Base-by-base conservation (phyloP, 352 stramenopile species). In the Pythium guiyangense region DNA sequence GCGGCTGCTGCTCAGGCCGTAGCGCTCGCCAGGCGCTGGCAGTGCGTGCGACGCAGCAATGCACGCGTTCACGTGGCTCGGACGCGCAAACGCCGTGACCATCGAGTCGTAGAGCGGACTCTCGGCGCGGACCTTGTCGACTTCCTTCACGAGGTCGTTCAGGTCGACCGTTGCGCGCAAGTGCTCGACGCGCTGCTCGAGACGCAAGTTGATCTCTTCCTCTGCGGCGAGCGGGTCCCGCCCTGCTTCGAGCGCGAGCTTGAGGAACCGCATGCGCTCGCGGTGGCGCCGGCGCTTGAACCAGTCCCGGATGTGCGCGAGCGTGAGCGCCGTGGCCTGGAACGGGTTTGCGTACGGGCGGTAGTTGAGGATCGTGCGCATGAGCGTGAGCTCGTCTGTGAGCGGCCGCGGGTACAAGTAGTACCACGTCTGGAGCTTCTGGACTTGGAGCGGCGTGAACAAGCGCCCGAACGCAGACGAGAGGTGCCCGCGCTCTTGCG, bases 391-490 rank as follows among this genome's bases (percentile, higher is more conserved):
- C 59, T 94, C 84, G 54, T 94, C 84, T 0, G 79, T 73, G 9
- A 94, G 48, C 37, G 84, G 84, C 1, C 84, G 75, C 9, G 84
- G 84, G 63, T 94, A 94, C 60, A 66, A 71, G 53, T 88, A 86
- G 65, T 92, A 94, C 84, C 84, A 94, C 63, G 88, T 77, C 59
- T 94, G 79, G 25, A 94, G 63, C 59, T 92, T 94, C 51, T 88
- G 79, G 39, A 86, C 67, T 52, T 94, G 84, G 42, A 88, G 37
- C 1, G 78, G 73, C 52, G 85, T 76, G 43, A 86, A 88, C 14
- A 88, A 49, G 1, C 69, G 65, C 3, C 74, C 74, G 52, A 82
- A 83, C 1, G 71, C 73, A 20, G 73, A 78, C 17, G 74, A 79
- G 17, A 69, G 66, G 40, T 70, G 79, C 14, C 79, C 79, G 40